Base-by-base conservation (phyloP, 2,329 filamentous ascomycete genomes). In the Cladorrhinum sp. region DNA sequence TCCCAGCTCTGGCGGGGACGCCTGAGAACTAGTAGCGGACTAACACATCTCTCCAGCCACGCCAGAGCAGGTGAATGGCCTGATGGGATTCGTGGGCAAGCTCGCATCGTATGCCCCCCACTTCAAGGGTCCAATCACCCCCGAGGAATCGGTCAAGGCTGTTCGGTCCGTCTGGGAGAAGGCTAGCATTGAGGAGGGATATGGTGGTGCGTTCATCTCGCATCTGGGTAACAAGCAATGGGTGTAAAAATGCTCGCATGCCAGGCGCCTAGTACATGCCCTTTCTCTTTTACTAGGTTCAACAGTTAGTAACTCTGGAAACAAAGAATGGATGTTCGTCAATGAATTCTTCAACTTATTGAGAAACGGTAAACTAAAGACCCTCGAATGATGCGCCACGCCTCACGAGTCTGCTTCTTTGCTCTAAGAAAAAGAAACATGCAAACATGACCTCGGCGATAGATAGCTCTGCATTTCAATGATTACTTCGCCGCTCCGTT, bases 171-270 rank as follows among this genome's bases (percentile, higher is more conserved):
- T 80, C 26, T 63, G 73, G 0, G 26, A 68, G 3, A 73, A 72
- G 14, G 71, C 75, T 1, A 82, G 74, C 26, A 69, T 85, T 8
- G 77, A 79, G 53, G 73, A 69, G 36, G 79, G 78, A 0, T 65
- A 79, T 66, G 82, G 75, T 1, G 84, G 85, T 2, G 69, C 72
- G 0, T 85, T 83, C 65, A 63, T 86, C 1, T 83, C 81, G 28
- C 83, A 87, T 54, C 24, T 54, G 51, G 51, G 51, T 30, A 54
- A 33, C 24, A 54, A 54, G 51, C 51, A 54, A 33, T 54, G 51
- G 51, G 51, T 36, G 51, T 54, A 54, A 54, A 33, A 54, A 33
- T 52, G 50, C 50, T 52, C 50, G 50, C 20, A 52, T 28, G 23
- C 23, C 23, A 26, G 50, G 50, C 50, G 50, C 23, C 50, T 52